Percentiles rank a stretch among this genome's conserved stretches.
Evolutionary conservation across 106 monocot species (phyloP).

Genomic region (Dendrobium nobile): DNA sequence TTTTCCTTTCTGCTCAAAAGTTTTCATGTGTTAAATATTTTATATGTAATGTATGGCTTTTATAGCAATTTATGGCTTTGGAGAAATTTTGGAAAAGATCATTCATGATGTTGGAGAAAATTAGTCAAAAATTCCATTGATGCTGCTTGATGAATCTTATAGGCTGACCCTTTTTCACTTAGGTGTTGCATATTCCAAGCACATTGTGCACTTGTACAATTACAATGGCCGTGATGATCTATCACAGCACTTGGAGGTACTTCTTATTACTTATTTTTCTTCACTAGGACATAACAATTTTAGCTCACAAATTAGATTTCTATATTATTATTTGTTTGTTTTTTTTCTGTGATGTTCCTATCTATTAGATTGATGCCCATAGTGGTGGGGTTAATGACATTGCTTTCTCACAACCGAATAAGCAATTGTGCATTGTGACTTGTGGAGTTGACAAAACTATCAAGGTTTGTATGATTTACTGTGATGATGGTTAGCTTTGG

Average conservation of each 20-base stretch:
- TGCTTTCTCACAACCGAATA: slow-evolving; percentile 59
- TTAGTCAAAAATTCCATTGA: neutral
- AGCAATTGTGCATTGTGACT: slow-evolving; percentile 44
- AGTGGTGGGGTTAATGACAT: slow-evolving; percentile 79
- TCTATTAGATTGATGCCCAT: slow-evolving; percentile 76
- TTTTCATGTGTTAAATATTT: neutral
- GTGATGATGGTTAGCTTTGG: neutral
- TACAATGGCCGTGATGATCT: slow-evolving; percentile 39
- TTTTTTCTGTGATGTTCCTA: neutral
- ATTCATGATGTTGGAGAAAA: neutral
- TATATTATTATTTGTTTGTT: neutral
- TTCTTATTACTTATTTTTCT: neutral
- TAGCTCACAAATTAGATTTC: neutral
- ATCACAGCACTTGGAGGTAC: slow-evolving; percentile 37
- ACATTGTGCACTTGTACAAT: slow-evolving; percentile 52
- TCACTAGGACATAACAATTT: neutral
- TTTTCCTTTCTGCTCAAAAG: neutral
- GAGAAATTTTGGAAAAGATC: neutral
- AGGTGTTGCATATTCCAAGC: slow-evolving; percentile 50
- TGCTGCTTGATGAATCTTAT: neutral
- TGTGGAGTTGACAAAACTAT: slow-evolving; percentile 81
- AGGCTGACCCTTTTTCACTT: slow-evolving; percentile 7
- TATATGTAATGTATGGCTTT: neutral
- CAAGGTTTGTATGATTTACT: slow-evolving; percentile 33
- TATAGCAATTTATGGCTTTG: neutral